Base-by-base conservation (phyloP, 495 filamentous ascomycete species). In the Penicillium cinerascens region DNA sequence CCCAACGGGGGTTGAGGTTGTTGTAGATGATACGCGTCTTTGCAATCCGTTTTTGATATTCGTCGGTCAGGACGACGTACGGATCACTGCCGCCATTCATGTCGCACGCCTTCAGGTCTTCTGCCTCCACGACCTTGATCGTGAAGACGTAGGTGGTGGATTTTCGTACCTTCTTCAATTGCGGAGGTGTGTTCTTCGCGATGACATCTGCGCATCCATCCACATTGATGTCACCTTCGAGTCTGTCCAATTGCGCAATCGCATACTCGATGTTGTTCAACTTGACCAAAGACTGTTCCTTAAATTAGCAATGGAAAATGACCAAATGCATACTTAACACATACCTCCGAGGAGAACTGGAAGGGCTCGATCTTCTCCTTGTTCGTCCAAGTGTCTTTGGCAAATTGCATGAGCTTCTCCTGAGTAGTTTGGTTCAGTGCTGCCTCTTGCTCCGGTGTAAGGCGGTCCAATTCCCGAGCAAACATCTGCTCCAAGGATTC, bases 91-190 rank as follows among this genome's bases (percentile, higher is more conserved):
- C 81, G 47, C 95, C 95, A 59, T 87, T 91, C 53, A 95, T 88
- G 71, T 99, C 95, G 62, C 95, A 97, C 15, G 95, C 91, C 66
- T 96, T 97, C 55, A 99, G 71, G 59, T 97, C 95, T 70, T 99
- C 95, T n/a, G 88, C 95, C 62, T 99, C 95, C 25, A 99, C 91
- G 44, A 99, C 89, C 75, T 99, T 99, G 70, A 97, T 92, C 1
- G 95, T 97, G 68, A 99, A 99, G 43, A 97, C 90, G 63, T 95
- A 97, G 50, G 92, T 93, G 25, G 82, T 86, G 4, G 77, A 73
- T 57, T 79, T 84, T 61, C 83, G 82, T 23, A 80, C 67, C 53
- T 78, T 82, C 47, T 74, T 74, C 10, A 75, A 63, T 52, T 78
- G 67, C 0, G 85, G 81, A 23, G 85, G 83, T 20, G 81, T 74